Evolutionary conservation across 2,329 filamentous ascomycete species (phyloP).

Genomic region (Epicoccum nigrum): DNA sequence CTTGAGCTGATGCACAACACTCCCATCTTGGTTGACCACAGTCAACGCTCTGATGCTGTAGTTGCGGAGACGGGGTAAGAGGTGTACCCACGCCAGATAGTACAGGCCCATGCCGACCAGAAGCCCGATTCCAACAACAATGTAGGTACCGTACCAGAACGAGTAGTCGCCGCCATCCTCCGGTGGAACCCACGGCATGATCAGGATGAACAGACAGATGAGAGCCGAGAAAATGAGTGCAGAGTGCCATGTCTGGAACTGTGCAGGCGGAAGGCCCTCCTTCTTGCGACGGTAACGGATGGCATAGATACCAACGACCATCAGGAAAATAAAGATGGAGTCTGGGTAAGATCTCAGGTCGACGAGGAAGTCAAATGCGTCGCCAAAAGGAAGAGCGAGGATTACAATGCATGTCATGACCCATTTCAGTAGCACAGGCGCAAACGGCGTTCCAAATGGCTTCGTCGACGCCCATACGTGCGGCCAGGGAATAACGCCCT

Average conservation of each 20-base stretch:
- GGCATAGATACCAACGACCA: conserved; percentile 35
- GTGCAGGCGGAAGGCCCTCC: conserved; percentile 29
- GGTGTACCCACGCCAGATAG: conserved; percentile 38
- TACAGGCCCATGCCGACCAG: conserved; percentile 29
- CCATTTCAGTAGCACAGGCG: conserved; percentile 57
- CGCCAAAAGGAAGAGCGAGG: conserved; percentile 61
- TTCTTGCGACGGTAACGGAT: conserved; percentile 34
- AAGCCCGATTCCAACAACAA: conserved; percentile 64
- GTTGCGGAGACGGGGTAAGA: conserved; percentile 29
- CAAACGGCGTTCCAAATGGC: conserved; percentile 68
- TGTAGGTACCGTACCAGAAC: conserved; percentile 77
- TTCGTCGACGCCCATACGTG: conserved; percentile 67
- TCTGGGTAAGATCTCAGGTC: conserved; percentile 37
- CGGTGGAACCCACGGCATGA: conserved; percentile 76
- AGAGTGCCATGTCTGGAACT: conserved; percentile 33
- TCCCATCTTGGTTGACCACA: conserved; percentile 34
- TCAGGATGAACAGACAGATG: conserved; percentile 55
- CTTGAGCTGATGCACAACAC: conserved; percentile 33
- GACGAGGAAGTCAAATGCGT: conserved; percentile 69
- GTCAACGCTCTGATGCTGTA: conserved; percentile 38
- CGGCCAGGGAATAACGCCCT: conserved; percentile 38
- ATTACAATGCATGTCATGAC: conserved; percentile 36
- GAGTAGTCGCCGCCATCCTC: conserved; percentile 65
- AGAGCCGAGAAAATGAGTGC: conserved; percentile 33
- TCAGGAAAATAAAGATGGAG: conserved; percentile 32